These are phyloP conservation scores for Isabelozyma pseudorhagii DNA, from an alignment of 805 yeast genomes.

Conservation along the genomic window DNA sequence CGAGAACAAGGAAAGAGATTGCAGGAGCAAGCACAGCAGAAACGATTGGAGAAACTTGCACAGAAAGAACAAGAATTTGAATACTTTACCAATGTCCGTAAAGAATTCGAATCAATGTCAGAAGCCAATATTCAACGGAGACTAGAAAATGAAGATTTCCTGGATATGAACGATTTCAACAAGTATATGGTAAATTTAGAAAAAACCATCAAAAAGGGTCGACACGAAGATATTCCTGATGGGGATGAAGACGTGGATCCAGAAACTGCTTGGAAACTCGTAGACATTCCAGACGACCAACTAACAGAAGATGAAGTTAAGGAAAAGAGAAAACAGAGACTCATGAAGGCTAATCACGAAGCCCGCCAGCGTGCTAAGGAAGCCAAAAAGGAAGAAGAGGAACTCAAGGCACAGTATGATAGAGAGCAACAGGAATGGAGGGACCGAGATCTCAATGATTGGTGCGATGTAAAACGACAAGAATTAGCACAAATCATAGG, in stretches of 20 bases:
- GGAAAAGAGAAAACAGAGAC: conserved; percentile 81
- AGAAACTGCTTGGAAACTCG: conserved; percentile 61
- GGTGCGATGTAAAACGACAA: conserved; percentile 72
- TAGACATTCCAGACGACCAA: conserved; percentile 82
- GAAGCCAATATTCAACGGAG: conserved; percentile 54
- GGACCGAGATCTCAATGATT: conserved; percentile 63
- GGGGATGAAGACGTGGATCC: conserved; percentile 41
- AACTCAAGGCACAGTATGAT: conserved; percentile 57
- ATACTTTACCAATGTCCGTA: conserved; percentile 61
- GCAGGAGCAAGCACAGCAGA: conserved; percentile 90
- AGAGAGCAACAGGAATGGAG: conserved; percentile 77
- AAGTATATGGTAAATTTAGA: conserved; percentile 66
- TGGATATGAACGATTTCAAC: conserved; percentile 66
- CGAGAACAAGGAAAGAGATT: conserved; percentile 82
- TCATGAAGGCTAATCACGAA: conserved; percentile 82
- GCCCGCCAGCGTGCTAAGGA: conserved; percentile 81
- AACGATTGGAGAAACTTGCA: conserved; percentile 71
- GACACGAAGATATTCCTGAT: conserved; percentile 54
- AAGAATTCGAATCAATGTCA: conserved; percentile 46
- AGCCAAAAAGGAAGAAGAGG: conserved; percentile 67
- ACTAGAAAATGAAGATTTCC: conserved; percentile 72
- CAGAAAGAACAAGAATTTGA: conserved; percentile 79
- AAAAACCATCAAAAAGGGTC: conserved; percentile 63
- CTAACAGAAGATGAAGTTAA: conserved; percentile 74
- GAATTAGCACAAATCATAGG: conserved; percentile 59